Evolutionary conservation across 352 stramenopile species (phyloP).

Genomic region (Pseudoperonospora humuli): DNA sequence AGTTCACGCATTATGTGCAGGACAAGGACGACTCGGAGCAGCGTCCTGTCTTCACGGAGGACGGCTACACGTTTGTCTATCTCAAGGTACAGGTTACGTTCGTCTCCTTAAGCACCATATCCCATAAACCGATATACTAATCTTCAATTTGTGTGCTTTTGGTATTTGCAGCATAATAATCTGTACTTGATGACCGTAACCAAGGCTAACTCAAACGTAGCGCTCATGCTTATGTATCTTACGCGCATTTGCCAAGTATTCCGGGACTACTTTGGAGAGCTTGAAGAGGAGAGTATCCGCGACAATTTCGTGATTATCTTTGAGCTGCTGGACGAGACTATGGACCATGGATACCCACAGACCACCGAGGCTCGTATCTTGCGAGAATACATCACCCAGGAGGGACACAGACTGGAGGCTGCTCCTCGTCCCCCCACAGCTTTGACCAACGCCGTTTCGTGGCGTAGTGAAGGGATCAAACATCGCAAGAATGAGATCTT

Average conservation of each 20-base stretch:
- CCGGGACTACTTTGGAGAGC: conserved; percentile 98
- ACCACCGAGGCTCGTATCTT: conserved; percentile 85
- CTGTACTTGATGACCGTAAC: conserved; percentile 98
- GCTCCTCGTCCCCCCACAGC: conserved; percentile 91
- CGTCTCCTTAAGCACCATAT: too few species aligned
- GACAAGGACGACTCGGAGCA: conserved; percentile 92
- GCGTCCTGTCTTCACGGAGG: conserved; percentile 90
- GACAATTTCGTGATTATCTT: conserved; percentile 99
- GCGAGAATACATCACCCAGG: conserved; percentile 95
- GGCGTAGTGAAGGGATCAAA: conserved; percentile 98
- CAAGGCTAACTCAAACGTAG: conserved; percentile 98
- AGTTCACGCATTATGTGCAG: conserved; percentile 89
- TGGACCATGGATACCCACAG: conserved; percentile 99
- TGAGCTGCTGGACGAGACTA: conserved; percentile 99
- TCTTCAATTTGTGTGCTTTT: background rate
- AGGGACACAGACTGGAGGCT: conserved; percentile 91
- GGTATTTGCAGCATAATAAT: conserved; percentile 90
- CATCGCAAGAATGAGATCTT: conserved; percentile 99
- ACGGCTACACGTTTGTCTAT: conserved; percentile 92
- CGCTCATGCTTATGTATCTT: conserved; percentile 92
- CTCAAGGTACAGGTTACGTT: conserved; percentile 74
- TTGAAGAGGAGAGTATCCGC: conserved; percentile 98
- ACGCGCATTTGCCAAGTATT: conserved; percentile 92
- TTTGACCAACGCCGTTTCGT: conserved; percentile 98
- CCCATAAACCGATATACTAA: conserved; percentile 4